Evolutionary conservation across 306 rosid species (phyloP), one percentile per base, ranked within the genome.

Genomic region (Ormosia emarginata): DNA sequence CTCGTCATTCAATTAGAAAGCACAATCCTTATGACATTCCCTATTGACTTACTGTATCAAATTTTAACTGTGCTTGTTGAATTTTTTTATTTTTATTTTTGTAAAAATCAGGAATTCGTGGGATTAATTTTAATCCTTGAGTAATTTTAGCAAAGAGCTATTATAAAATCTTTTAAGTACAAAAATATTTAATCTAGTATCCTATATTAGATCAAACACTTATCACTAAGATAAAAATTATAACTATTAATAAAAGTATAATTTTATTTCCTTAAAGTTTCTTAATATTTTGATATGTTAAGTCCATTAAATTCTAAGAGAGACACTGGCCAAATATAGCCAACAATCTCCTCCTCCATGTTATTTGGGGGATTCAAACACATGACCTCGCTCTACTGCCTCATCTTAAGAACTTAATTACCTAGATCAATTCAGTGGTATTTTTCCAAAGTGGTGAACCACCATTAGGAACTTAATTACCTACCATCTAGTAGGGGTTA

Each of bases 21-120:
- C 85, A 70, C 53, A 52, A 80, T 78, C 62, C 77, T 70, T 74
- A 80, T 87, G 86, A 89, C 80, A 46, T 46, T 59, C 70, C 53
- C 52, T 32, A 32, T 44, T 58, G 71, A 66, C 33, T 61, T 64
- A 8, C 5, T 52, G 12, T 36, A 44, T 5, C 30, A 29, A 36
- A 37, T 44, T 36, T 37, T 1, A 55, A 3, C 10, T 66, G 24
- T 24, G 56, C 56, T 47, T 59, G 40, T 52, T 46, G 37, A 43
- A 10, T n/a, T 65, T 58, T 33, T 33, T 6, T 15, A 24, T 64
- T 49, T n/a, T n/a, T n/a, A n/a, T n/a, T n/a, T n/a, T n/a, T n/a
- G n/a, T n/a, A n/a, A n/a, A n/a, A 53, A 43, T 32, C 4, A 40
- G 34, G 10, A 2, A 36, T 12, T 75, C 36, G 5, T 30, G 53